Conservation (phyloP, 2,329 filamentous ascomycete genomes). For the Fusarium sp. region DNA sequence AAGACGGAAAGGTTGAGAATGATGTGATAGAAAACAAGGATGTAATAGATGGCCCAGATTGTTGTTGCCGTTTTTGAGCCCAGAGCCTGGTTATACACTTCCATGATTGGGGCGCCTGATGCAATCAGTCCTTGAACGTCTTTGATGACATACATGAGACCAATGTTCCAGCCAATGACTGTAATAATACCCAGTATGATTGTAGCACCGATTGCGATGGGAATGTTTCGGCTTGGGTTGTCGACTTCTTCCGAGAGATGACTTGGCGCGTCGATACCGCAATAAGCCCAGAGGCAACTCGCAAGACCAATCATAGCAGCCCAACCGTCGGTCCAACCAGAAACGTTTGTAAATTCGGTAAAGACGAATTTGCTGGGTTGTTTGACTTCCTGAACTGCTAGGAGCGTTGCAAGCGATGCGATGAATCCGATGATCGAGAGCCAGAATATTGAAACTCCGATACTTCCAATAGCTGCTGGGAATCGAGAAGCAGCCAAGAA, state of each 20-base stretch:
- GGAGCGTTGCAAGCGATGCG: rapidly evolving
- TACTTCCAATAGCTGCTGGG: rapidly evolving
- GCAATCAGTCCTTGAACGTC: background rate
- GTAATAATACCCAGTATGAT: background rate
- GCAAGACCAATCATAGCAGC: background rate
- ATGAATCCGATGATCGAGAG: background rate
- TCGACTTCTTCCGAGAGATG: background rate
- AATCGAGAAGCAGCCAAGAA: background rate
- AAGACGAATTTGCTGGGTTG: background rate
- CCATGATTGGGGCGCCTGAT: background rate
- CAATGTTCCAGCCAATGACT: background rate
- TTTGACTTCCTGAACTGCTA: rapidly evolving
- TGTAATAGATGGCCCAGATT: background rate
- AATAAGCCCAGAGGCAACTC: background rate
- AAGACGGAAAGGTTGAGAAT: background rate
- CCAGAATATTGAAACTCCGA: background rate
- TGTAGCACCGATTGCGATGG: background rate
- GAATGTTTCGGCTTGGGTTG: background rate
- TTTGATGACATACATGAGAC: background rate
- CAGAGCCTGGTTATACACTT: background rate
- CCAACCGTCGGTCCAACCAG: background rate
- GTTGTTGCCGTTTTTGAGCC: background rate
- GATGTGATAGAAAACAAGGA: background rate
- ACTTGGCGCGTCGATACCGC: background rate
- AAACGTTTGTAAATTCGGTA: background rate